Evolutionary conservation across 2,329 filamentous ascomycete species (phyloP), one percentile per base, ranked within the genome.

Genomic region (Cytospora schulzeri): DNA sequence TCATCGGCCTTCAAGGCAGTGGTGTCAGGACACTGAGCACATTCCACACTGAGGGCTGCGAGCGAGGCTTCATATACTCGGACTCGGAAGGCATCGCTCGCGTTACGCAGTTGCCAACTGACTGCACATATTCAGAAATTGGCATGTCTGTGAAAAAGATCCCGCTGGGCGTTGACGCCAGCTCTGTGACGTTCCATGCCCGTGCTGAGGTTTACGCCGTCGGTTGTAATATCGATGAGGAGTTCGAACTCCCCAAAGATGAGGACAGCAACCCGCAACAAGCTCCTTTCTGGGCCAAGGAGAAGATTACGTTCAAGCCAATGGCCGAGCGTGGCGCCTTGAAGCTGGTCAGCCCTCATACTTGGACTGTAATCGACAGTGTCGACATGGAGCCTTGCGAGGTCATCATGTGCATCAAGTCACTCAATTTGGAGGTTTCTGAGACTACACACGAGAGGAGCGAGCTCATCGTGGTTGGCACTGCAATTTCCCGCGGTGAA

Each of bases 371-470:
- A 45, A 90, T 98, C 64, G 91, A 97, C 73, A 88, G 84, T 28
- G 80, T 93, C 60, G 80, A 88, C 52, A 83, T 97, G 69, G 91
- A 93, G 61, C 79, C 86, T 0, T 88, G 84, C 67, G 94, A 97
- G 77, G 85, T 88, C 15, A 82, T 96, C 17, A 89, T 95, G 73
- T 92, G 90, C 67, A 86, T 98, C 71, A 89, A 94, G 74, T 89
- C 90, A 5, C 83, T 98, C 48, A 90, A 91, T 62, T 85, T 99
- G 17, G 95, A 98, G 76, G 83, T 96, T 9, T 97, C 93, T 0
- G 95, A 99, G 76, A 88, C 89, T 38, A 97, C 93, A 0, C 92
- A 95, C 73, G 91, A 97, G 74, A 88, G 92, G 19, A 90, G 88
- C 71, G 89, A 91, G 72, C 83, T 98, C 55, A 84, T 99, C 58